phyloP scores from a whole-genome alignment of 768 basidiomycete species.

The Boletus rex-veris region DNA sequence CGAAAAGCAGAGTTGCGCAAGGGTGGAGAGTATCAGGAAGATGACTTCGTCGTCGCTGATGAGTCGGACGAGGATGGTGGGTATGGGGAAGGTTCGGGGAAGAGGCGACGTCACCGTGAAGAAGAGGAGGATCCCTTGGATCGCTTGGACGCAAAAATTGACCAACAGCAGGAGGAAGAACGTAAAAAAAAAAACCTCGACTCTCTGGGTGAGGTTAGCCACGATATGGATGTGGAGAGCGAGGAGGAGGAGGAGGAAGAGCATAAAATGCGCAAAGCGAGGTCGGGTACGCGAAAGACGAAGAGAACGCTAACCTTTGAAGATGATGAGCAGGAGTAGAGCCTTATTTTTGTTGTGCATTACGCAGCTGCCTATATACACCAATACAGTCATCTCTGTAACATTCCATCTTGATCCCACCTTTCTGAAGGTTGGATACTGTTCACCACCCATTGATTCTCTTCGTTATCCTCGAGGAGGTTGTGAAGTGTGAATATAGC shows the following conservation, averaged over 20 bases:
- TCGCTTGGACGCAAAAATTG: slow-evolving; percentile 65
- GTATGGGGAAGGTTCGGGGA: slow-evolving; percentile 33
- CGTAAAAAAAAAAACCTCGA: slow-evolving; percentile 40
- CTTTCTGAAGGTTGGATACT: slow-evolving; percentile 61
- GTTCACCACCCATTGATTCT: slow-evolving; percentile 78
- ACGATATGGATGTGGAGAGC: slow-evolving; percentile 71
- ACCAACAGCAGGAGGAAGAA: slow-evolving; percentile 51
- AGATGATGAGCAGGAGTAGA: slow-evolving; percentile 50
- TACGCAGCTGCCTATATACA: slow-evolving; percentile 17
- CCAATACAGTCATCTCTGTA: slow-evolving; percentile 33
- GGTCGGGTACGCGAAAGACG: slow-evolving; percentile 49
- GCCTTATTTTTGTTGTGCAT: slow-evolving; percentile 1
- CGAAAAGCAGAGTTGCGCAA: slow-evolving; percentile 47
- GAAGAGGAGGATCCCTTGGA: slow-evolving; percentile 57
- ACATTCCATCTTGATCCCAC: slow-evolving; percentile 55
- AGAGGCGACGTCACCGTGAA: slow-evolving; percentile 38
- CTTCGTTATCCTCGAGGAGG: slow-evolving; percentile 68
- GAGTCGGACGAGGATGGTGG: slow-evolving; percentile 62
- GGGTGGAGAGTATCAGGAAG: slow-evolving; percentile 74
- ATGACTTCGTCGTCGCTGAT: slow-evolving; percentile 83
- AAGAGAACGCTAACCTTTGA: slow-evolving; percentile 54
- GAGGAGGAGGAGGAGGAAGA: slow-evolving; percentile 66
- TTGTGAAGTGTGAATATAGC: slow-evolving; percentile 83
- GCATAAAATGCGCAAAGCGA: slow-evolving; percentile 56
- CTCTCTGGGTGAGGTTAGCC: slow-evolving; percentile 34